Base-by-base conservation (phyloP, 73 alveolate species). In the Urostyla sp. region DNA sequence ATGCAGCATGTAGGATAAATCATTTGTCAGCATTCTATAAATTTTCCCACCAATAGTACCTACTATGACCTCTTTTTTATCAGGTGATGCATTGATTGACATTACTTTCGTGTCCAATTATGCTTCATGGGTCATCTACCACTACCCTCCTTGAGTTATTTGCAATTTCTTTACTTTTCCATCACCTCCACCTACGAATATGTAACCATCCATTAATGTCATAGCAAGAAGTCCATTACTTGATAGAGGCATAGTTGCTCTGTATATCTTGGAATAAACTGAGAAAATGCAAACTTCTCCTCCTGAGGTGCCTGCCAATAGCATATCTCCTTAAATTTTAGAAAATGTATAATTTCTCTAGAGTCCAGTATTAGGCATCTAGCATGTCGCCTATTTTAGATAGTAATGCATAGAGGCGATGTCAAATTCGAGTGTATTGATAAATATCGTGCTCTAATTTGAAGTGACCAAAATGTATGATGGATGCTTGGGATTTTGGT, bases 161-260 rank as follows among this genome's bases (percentile, higher is more conserved):
- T 78, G 66, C 49, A 94, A 76, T 75, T 92, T 94, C 84, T 92
- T 94, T 8, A 94, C 91, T 90, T 90, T 94, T 2, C 98, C 98
- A 73, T 94, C 98, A n/a, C 98, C 98, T 10, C 97, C 94, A 15
- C 96, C 95, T 16, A 92, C 93, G 46, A 90, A 89, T 30, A 94
- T 56, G 37, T 75, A 85, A n/a, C 90, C 96, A 45, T 79, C 91
- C 48, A 78, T 72, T 50, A 92, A 46, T 23, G 84, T 85, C 36
- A 94, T 89, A 46, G 92, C 86, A 72, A 92, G 80, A 0, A 94
- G 89, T 18, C 98, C 97, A 82, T 92, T 94, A 58, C 92, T 91
- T 32, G 93, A 75, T 4, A 94, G 84, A 49, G 96, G 96, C 81
- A 94, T 86, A 3, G 98, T 85, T 21, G 96, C 96, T 94, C 88